phyloP scores from a whole-genome alignment of 2,329 filamentous ascomycete genomes.

The Hypoxylon rubiginosum region DNA sequence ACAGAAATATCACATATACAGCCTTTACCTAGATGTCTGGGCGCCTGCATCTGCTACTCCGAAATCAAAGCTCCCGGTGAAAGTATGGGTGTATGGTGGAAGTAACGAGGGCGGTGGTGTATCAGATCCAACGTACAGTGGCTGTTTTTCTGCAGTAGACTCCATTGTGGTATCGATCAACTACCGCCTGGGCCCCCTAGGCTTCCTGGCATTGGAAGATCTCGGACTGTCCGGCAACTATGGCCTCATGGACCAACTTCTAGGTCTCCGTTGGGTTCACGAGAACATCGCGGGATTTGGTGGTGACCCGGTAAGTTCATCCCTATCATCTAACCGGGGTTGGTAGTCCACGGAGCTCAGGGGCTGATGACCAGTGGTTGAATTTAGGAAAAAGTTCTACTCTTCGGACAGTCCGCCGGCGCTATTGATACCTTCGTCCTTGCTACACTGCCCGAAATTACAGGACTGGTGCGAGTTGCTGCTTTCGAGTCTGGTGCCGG shows the following conservation, averaged over 20 bases:
- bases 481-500: conserved; percentile 48
- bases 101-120: conserved; percentile 44
- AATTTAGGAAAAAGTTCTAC: conserved; percentile 44
- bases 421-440: conserved; percentile 45
- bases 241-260: conserved; percentile 63
- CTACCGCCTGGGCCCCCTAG: conserved; percentile 62
- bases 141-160: conserved; percentile 44
- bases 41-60: conserved; percentile 34
- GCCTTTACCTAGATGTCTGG: conserved; percentile 44
- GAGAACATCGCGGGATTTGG: conserved; percentile 60
- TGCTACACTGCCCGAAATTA: conserved; percentile 47
- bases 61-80: conserved; percentile 44
- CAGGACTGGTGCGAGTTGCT: conserved; percentile 42
- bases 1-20: conserved; percentile 10
- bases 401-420: conserved; percentile 50
- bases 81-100: conserved; percentile 48
- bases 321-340: neutral
- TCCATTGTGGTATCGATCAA: conserved; percentile 49
- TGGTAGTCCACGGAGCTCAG: neutral
- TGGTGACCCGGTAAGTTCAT: conserved; percentile 55
- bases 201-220: conserved; percentile 59
- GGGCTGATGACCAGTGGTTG: neutral
- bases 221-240: conserved; percentile 63
- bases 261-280: conserved; percentile 64
- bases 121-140: conserved; percentile 45